Percentiles rank a stretch among this genome's conserved stretches.
Evolutionary conservation across 371 early-diverging fungal genomes (phyloP).

Genomic region (Mortierella sp.): DNA sequence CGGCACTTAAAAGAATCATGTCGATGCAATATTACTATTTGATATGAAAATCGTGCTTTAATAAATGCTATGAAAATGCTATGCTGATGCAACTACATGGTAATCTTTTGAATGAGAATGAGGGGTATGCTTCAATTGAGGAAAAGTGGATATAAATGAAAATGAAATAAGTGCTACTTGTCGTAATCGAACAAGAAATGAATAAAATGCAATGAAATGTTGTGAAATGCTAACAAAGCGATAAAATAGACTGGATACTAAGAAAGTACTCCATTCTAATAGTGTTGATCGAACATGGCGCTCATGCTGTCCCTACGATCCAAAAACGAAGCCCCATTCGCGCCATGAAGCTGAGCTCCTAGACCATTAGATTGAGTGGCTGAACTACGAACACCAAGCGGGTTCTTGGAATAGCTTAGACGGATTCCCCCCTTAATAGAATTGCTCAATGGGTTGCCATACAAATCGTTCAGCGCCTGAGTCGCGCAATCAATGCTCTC

Average conservation of each 20-base stretch:
- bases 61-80: slow-evolving; percentile 32
- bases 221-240: too few species aligned
- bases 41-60: background rate
- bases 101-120: slow-evolving; percentile 3
- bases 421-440: slow-evolving; percentile 94
- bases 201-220: too few species aligned
- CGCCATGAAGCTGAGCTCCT: slow-evolving; percentile 38
- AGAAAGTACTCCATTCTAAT: slow-evolving; percentile 11
- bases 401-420: slow-evolving; percentile 94
- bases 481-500: slow-evolving; percentile 89
- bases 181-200: background rate
- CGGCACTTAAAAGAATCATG: too few species aligned
- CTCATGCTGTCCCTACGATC: slow-evolving; percentile 56
- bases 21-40: too few species aligned
- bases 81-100: slow-evolving; percentile 33
- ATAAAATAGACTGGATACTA: background rate
- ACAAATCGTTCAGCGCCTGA: slow-evolving; percentile 83
- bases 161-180: background rate
- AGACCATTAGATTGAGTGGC: slow-evolving; percentile 41
- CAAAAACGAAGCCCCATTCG: slow-evolving; percentile 36
- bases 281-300: slow-evolving; percentile 53
- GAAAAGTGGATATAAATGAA: slow-evolving; percentile 10
- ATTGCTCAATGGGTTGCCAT: slow-evolving; percentile 84
- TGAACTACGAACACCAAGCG: slow-evolving; percentile 79
- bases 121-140: slow-evolving; percentile 31